Conservation (phyloP, 352 stramenopile species). For the Phytopythium kandeliae region DNA sequence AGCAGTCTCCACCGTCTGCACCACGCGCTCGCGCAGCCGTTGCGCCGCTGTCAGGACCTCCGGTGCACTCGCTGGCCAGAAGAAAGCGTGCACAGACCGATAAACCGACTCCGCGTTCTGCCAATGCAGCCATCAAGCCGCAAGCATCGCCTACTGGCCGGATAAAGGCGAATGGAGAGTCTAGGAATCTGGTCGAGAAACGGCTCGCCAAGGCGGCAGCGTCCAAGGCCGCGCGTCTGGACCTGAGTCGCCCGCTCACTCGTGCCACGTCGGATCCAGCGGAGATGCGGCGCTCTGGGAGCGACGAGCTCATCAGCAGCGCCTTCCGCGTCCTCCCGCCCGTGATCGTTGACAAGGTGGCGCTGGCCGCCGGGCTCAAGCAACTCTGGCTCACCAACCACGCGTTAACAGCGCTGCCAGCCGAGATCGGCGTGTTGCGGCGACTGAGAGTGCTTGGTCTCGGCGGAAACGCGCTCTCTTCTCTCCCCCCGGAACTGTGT, state of each 20-base stretch:
- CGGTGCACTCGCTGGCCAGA: background rate
- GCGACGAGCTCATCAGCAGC: too few species aligned
- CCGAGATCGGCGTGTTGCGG: constrained; percentile 37
- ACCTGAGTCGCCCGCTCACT: constrained; percentile 26
- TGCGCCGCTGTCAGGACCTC: constrained; percentile 1
- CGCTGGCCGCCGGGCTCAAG: constrained; percentile 26
- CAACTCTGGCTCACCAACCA: constrained; percentile 74
- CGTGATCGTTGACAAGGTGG: constrained; percentile 25
- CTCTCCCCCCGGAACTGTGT: constrained; percentile 35
- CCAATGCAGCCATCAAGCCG: background rate
- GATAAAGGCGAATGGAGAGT: background rate
- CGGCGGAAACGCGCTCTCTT: constrained; percentile 41
- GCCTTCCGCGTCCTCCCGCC: constrained; percentile 35
- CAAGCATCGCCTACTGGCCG: too few species aligned
- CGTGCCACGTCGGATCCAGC: background rate
- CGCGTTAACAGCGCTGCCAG: constrained; percentile 25
- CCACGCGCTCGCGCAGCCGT: background rate
- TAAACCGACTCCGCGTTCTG: background rate
- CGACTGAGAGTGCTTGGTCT: constrained; percentile 56
- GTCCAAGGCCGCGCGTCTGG: constrained; percentile 22
- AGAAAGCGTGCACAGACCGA: background rate
- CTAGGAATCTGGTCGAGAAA: constrained; percentile 11
- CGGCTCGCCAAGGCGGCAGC: constrained; percentile 17
- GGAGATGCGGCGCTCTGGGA: too few species aligned
- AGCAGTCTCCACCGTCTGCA: background rate